A percentile compares a stretch with the other conserved stretches of the same genome.
phyloP scores from a whole-genome alignment of 257 asterid genomes.

The Rubia yunnanensis region DNA sequence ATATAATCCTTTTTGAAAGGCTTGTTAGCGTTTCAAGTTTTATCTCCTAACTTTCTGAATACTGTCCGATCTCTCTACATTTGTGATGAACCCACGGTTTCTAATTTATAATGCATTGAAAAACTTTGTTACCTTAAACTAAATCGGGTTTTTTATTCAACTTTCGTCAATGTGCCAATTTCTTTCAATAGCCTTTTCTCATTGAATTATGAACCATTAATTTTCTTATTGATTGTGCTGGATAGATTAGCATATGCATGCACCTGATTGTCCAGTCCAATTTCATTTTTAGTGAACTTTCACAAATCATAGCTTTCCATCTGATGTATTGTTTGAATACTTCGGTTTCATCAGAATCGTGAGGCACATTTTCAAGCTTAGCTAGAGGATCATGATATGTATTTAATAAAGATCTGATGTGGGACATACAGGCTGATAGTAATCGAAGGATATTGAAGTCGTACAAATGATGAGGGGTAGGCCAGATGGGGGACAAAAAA shows the following conservation, averaged over 20 bases:
- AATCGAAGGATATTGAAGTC: slow-evolving; percentile 18
- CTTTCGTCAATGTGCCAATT: too few relatives aligned
- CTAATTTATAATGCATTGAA: neutral
- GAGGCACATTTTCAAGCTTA: slow-evolving; percentile 12
- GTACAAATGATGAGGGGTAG: slow-evolving; percentile 60
- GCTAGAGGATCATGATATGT: slow-evolving; percentile 17
- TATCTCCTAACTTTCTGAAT: neutral
- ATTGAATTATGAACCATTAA: too few relatives aligned
- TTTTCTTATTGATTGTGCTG: too few relatives aligned
- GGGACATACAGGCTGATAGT: slow-evolving; percentile 19
- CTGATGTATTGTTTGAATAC: too few relatives aligned
- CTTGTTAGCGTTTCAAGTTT: neutral
- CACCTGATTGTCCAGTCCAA: neutral
- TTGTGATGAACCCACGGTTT: too few relatives aligned
- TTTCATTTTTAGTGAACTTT: neutral
- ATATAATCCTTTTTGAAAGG: neutral
- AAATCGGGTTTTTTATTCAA: too few relatives aligned
- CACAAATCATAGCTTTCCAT: too few relatives aligned
- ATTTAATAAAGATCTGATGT: too few relatives aligned
- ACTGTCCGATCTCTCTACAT: neutral
- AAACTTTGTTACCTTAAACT: neutral
- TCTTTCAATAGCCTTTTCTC: too few relatives aligned
- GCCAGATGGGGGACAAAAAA: slow-evolving; percentile 64
- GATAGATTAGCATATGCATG: too few relatives aligned
- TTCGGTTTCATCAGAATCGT: slow-evolving; percentile 14